Evolutionary conservation across 106 monocot genomes (phyloP).

Genomic region (Allium fistulosum): DNA sequence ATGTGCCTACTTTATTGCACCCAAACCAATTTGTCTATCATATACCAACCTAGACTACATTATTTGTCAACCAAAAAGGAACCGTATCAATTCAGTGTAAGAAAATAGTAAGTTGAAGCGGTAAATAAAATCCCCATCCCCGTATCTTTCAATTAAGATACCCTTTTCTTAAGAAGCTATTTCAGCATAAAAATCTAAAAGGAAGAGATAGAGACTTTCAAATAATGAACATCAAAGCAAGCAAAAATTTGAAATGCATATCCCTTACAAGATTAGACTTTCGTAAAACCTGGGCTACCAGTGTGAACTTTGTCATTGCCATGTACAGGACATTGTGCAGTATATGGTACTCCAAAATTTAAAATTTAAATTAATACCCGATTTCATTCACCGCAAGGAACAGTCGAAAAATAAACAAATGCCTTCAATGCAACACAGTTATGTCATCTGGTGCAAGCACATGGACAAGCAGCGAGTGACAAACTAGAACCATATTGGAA

Average conservation of each 20-base stretch:
- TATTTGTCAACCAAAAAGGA: background rate
- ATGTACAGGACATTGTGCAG: conserved; percentile 86
- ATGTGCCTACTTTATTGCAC: background rate
- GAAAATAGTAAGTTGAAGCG: background rate
- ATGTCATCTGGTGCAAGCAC: too few relatives aligned
- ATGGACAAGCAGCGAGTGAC: too few relatives aligned
- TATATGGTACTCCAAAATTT: conserved; percentile 70
- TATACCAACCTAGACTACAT: background rate
- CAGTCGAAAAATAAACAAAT: background rate
- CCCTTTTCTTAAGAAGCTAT: background rate
- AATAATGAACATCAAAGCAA: background rate
- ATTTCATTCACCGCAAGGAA: background rate
- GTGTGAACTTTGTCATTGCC: conserved; percentile 73
- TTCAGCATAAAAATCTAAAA: background rate
- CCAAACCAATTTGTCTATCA: background rate
- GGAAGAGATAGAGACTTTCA: too few relatives aligned
- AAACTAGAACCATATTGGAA: too few relatives aligned
- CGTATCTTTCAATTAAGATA: background rate
- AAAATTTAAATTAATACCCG: background rate
- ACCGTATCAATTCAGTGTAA: too few relatives aligned
- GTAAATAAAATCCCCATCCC: background rate
- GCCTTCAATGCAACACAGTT: too few relatives aligned
- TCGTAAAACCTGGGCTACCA: conserved; percentile 29
- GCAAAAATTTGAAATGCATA: background rate
- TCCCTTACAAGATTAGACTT: background rate